Percentiles rank a stretch among this genome's conserved stretches.
Conservation (phyloP, 106 monocot species). For the Xerophyta viscosa region DNA sequence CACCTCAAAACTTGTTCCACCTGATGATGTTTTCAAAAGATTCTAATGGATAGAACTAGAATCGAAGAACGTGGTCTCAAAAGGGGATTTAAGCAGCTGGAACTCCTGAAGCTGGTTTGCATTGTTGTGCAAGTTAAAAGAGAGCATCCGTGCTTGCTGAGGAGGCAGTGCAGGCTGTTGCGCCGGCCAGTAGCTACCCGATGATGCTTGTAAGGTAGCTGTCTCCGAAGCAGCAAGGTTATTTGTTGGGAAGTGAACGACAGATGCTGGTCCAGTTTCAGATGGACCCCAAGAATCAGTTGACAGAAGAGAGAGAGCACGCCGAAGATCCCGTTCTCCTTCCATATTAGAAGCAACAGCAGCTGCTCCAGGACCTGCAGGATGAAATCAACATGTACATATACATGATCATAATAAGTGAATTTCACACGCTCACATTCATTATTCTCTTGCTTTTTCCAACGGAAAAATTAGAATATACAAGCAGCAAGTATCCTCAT, state of each 20-base stretch:
- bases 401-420: no score
- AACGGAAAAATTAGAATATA: no score
- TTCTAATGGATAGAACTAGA: conserved; percentile 16
- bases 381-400: no score
- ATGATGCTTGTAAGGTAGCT: conserved; percentile 16
- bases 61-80: conserved; percentile 27
- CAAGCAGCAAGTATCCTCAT: no score
- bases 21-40: background rate
- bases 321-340: conserved; percentile 70
- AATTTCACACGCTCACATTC: background rate
- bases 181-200: no score
- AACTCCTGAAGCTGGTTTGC: conserved; percentile 30
- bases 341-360: conserved; percentile 42
- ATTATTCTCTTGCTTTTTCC: no score
- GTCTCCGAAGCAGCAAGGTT: background rate
- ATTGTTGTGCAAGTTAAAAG: conserved; percentile 17
- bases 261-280: conserved; percentile 10
- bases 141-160: conserved; percentile 15
- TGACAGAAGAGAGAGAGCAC: conserved; percentile 99
- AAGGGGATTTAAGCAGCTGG: conserved; percentile 23
- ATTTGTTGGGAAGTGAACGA: conserved; percentile 18
- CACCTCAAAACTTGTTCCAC: background rate
- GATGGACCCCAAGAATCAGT: conserved; percentile 28
- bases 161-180: conserved; percentile 6
- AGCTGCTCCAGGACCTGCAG: conserved; percentile 53